Evolutionary conservation across 495 filamentous ascomycete genomes (phyloP).

Genomic region (Viridothelium virens): DNA sequence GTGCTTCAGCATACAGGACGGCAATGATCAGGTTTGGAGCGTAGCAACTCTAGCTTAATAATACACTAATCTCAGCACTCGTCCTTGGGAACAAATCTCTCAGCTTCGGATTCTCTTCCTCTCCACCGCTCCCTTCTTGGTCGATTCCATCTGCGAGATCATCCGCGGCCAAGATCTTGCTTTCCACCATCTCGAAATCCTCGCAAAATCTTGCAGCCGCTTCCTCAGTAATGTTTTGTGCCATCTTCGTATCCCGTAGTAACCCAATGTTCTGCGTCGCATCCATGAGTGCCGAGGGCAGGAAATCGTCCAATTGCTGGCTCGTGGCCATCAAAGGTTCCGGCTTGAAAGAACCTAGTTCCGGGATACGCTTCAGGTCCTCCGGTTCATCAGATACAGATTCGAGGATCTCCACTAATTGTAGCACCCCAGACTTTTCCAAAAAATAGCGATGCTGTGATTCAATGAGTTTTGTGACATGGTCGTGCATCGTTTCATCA

Average conservation of each 20-base stretch:
- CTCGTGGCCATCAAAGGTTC: conserved; percentile 55
- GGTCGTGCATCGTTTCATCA: conserved; percentile 37
- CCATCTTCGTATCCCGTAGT: conserved; percentile 60
- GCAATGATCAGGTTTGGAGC: not conserved
- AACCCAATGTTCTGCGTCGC: conserved; percentile 69
- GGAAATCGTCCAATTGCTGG: conserved; percentile 79
- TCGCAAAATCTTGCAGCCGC: conserved; percentile 81
- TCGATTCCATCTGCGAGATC: conserved; percentile 38
- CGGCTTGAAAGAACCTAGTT: conserved; percentile 54
- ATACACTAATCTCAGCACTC: conserved; percentile 73
- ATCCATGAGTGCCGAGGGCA: conserved; percentile 89
- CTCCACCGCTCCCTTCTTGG: conserved; percentile 34
- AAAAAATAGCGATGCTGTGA: conserved; percentile 63
- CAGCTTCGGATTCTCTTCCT: conserved; percentile 43
- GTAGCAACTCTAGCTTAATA: conserved; percentile 44
- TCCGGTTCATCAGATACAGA: conserved; percentile 38
- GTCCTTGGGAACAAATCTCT: conserved; percentile 73
- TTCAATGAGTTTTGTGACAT: conserved; percentile 43
- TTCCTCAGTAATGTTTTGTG: conserved; percentile 68
- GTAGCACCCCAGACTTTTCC: conserved; percentile 60
- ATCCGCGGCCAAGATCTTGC: conserved; percentile 52
- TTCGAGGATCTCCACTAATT: conserved; percentile 57
- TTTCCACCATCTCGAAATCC: conserved; percentile 86
- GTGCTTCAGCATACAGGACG: too few relatives aligned
- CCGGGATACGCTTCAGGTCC: conserved; percentile 45